Conservation (phyloP, 2,329 filamentous ascomycete genomes). For the Aureobasidium uvarum region DNA sequence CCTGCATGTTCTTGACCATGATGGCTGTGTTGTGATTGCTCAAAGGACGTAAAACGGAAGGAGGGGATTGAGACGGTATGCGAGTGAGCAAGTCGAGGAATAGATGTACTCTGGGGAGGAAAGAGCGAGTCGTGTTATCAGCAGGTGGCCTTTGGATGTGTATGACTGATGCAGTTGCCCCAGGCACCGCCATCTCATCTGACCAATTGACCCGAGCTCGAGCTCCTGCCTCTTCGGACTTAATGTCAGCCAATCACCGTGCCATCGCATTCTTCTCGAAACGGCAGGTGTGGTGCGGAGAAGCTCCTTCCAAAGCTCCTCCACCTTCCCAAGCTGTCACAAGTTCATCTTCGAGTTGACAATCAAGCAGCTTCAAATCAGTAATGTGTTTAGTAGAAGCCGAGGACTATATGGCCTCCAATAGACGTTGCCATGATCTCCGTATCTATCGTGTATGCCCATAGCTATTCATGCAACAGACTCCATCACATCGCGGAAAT, state of each 20-base stretch:
- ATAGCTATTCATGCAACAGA: background rate
- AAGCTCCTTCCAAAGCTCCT: background rate
- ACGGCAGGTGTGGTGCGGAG: conserved; percentile 22
- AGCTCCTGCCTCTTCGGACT: conserved; percentile 8
- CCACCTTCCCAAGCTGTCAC: background rate
- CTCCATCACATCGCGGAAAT: background rate
- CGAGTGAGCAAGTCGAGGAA: background rate
- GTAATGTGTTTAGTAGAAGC: background rate
- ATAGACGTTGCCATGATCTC: background rate
- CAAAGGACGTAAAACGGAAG: background rate
- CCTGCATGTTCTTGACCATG: conserved; percentile 28
- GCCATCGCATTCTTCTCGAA: conserved; percentile 23
- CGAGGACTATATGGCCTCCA: no score
- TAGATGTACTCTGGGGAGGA: background rate
- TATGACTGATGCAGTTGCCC: conserved; percentile 22
- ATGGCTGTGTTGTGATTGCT: conserved; percentile 2
- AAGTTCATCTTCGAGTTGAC: background rate
- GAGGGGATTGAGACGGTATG: background rate
- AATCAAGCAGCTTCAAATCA: background rate
- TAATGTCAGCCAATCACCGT: conserved; percentile 16
- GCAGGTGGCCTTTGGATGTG: background rate
- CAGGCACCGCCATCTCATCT: conserved; percentile 17
- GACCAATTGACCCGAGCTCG: conserved; percentile 1
- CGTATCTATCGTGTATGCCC: background rate
- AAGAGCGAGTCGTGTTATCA: conserved; percentile 7